Evolutionary conservation across 2,329 filamentous ascomycete species (phyloP).

Genomic region (Sporothrix protearum): DNA sequence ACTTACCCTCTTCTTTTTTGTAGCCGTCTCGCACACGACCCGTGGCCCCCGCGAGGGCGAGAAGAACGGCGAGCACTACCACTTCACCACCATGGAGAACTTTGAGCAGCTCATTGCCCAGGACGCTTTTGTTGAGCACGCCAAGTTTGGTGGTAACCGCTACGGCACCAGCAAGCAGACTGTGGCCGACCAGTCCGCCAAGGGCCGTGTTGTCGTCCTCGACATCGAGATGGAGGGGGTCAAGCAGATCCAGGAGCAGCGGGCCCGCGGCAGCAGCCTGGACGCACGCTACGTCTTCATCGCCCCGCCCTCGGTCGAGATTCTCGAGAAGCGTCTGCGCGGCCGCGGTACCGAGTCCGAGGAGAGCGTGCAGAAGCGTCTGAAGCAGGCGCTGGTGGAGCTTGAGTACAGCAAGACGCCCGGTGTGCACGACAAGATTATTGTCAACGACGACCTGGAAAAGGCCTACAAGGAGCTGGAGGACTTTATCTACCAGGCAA

Average conservation of each 20-base stretch:
- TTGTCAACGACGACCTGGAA: constrained; percentile 43
- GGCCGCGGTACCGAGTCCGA: constrained; percentile 76
- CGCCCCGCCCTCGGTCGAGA: constrained; percentile 70
- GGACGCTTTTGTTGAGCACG: constrained; percentile 78
- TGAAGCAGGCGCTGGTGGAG: constrained; percentile 70
- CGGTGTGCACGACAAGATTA: constrained; percentile 50
- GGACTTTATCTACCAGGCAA: constrained; percentile 44
- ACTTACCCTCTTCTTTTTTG: too few relatives aligned
- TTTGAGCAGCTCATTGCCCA: constrained; percentile 67
- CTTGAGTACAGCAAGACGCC: constrained; percentile 67
- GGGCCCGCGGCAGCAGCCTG: constrained; percentile 53
- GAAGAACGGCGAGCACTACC: constrained; percentile 73
- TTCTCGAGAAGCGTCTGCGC: constrained; percentile 69
- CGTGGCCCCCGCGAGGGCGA: constrained; percentile 72
- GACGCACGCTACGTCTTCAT: constrained; percentile 80
- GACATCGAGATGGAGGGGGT: constrained; percentile 99
- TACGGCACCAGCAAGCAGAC: constrained; percentile 83
- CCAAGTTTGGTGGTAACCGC: constrained; percentile 77
- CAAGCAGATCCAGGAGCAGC: constrained; percentile 66
- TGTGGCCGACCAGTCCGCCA: constrained; percentile 57
- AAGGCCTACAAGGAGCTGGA: constrained; percentile 53
- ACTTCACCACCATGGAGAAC: constrained; percentile 64
- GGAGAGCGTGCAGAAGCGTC: constrained; percentile 63
- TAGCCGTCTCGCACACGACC: constrained; percentile 70
- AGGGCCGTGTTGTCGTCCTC: constrained; percentile 72